Evolutionary conservation across 768 basidiomycete species (phyloP), one percentile per base, ranked within the genome.

Genomic region (Suillus cothurnatus): DNA sequence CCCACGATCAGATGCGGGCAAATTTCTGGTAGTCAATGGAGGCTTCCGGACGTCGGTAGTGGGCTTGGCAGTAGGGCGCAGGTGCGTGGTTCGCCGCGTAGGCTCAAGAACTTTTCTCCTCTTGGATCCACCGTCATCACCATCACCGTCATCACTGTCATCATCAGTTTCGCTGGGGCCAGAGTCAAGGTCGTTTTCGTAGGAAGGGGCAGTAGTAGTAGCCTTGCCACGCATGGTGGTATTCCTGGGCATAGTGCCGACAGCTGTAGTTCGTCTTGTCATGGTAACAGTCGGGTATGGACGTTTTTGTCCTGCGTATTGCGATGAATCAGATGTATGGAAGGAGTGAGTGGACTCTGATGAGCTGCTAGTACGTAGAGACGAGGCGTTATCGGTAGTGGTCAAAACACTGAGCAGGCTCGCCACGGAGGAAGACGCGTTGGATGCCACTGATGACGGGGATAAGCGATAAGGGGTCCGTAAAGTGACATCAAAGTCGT

Each of bases 401-500:
- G 80, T 80, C 64, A 83, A 68, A 26, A 77, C 72, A 61, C 67
- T 72, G 14, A 67, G 62, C 67, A 76, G 63, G 56, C 71, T 74
- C 38, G 68, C 75, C 15, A 52, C 70, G 26, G 76, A 77, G 62
- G 73, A 71, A 60, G 66, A 64, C 45, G 69, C 68, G 59, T 64
- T 67, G 19, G 67, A 73, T 39, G 65, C 70, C 2, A 74, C 68
- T 14, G 67, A 64, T 23, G 61, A 56, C 32, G 67, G 72, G 47
- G 73, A 67, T 49, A 75, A 68, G 49, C 75, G 78, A 64, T 81
- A 74, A 12, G 91, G 91, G 4, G 91, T 92, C 64, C 82, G 85
- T 65, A 92, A 78, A 1, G 91, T 91, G 38, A 85, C 79, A 62
- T 91, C 81, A 69, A 90, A 89, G 53, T 85, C 84, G 66, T 89